phyloP scores from a whole-genome alignment of 306 rosid genomes.

The Benincasa hispida region DNA sequence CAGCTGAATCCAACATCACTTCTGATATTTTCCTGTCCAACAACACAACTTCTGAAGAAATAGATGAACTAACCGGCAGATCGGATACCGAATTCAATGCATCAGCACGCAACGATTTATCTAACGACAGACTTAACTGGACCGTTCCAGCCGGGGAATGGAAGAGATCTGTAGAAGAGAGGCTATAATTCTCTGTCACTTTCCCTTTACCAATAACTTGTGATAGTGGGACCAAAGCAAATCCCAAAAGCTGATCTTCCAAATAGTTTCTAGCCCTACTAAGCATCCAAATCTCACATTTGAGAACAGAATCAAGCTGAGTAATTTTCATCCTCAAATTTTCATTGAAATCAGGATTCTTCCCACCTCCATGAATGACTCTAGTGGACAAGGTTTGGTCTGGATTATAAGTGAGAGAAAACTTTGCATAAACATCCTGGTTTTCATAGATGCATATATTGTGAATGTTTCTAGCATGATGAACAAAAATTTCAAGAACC shows the following conservation, averaged over 20 bases:
- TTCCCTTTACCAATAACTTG: constrained; percentile 53
- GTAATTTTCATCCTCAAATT: constrained; percentile 54
- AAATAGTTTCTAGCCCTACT: constrained; percentile 65
- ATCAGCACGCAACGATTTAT: constrained; percentile 23
- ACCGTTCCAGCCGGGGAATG: constrained; percentile 96
- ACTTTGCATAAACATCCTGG: constrained; percentile 88
- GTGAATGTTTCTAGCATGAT: constrained; percentile 81
- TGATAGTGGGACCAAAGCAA: constrained; percentile 69
- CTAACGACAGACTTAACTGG: constrained; percentile 42
- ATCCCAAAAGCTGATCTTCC: constrained; percentile 90
- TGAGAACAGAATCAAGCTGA: constrained; percentile 66
- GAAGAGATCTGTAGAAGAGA: constrained; percentile 89
- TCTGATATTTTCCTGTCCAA: constrained; percentile 46
- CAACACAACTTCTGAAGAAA: constrained; percentile 81
- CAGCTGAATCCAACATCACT: constrained; percentile 43
- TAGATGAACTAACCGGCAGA: constrained; percentile 40
- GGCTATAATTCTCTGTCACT: constrained; percentile 51
- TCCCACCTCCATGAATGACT: constrained; percentile 66
- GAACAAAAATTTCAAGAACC: constrained; percentile 69
- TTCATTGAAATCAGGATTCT: constrained; percentile 69
- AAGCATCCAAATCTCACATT: constrained; percentile 94
- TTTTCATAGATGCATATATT: constrained; percentile 90
- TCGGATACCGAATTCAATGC: constrained; percentile 26
- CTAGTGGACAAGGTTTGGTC: constrained; percentile 68
- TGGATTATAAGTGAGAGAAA: constrained; percentile 79